phyloP scores from a whole-genome alignment of 163 green algal genomes.

The Coccomyxa subellipsoidea region DNA sequence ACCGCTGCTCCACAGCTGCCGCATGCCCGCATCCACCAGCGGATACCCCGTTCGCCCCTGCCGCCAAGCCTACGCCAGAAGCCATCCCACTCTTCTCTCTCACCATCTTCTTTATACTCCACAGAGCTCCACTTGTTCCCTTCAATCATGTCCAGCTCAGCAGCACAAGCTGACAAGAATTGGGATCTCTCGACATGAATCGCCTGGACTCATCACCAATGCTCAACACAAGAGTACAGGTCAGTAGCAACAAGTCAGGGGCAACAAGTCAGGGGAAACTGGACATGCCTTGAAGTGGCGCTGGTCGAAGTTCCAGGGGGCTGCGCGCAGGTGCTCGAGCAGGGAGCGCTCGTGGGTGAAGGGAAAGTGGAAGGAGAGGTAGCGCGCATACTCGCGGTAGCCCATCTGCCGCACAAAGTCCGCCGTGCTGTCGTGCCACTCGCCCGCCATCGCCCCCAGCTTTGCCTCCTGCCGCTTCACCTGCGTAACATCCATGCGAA shows the following conservation, averaged over 20 bases:
- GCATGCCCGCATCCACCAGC: conserved; percentile 87
- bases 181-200: no score
- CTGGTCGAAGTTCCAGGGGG: conserved; percentile 85
- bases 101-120: no score
- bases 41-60: conserved; percentile 87
- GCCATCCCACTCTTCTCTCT: neutral
- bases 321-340: conserved; percentile 80
- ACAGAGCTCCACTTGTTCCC: no score
- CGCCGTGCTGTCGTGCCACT: conserved; percentile 11
- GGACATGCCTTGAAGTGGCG: conserved; percentile 68
- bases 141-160: no score
- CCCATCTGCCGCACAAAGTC: conserved; percentile 83
- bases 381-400: conserved; percentile 86
- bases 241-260: no score
- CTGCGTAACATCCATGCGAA: conserved; percentile 16
- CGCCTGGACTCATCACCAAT: no score
- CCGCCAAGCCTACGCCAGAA: conserved; percentile 52
- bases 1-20: conserved; percentile 79
- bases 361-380: conserved; percentile 94
- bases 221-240: no score
- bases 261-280: neutral
- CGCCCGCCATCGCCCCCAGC: conserved; percentile 26
- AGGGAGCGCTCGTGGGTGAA: conserved; percentile 91
- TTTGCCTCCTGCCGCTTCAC: conserved; percentile 51
- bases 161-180: no score